Percentiles rank a stretch among this genome's conserved stretches.
These are phyloP conservation scores for Tympanopsis confertula DNA, from an alignment of 2,329 filamentous ascomycete genomes.

Conservation along the genomic window DNA sequence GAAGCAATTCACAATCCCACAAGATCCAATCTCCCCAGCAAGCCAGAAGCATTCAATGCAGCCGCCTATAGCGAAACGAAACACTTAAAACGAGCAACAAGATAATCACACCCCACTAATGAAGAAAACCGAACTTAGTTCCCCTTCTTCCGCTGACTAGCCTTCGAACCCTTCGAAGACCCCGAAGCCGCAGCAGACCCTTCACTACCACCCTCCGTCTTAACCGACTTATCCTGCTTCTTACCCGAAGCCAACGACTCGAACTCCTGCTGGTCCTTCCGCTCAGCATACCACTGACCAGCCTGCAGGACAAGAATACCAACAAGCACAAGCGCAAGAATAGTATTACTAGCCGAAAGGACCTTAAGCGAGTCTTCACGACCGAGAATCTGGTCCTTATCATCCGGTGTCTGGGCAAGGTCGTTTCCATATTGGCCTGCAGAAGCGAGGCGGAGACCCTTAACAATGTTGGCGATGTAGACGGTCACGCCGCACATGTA, in stretches of 20 bases:
- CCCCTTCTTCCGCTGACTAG: background rate
- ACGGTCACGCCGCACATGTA: constrained; percentile 83
- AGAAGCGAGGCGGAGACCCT: constrained; percentile 65
- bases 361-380: constrained; percentile 86
- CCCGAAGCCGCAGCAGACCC: background rate
- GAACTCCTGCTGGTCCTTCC: constrained; percentile 75
- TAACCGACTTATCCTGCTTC: constrained; percentile 30
- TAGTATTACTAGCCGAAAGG: constrained; percentile 87
- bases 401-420: background rate
- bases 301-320: constrained; percentile 88
- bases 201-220: constrained; percentile 18
- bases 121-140: no score
- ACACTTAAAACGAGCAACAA: no score
- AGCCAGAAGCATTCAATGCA: no score
- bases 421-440: background rate
- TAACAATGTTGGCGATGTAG: constrained; percentile 93
- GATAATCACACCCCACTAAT: no score
- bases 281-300: constrained; percentile 96
- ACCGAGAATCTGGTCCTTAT: constrained; percentile 38
- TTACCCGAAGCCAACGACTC: constrained; percentile 37
- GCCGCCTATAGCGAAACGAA: no score
- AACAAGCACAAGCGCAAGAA: constrained; percentile 80
- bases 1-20: no score
- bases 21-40: no score
- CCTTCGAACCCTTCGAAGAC: background rate